Evolutionary conservation across 2,329 filamentous ascomycete genomes (phyloP).

Genomic region (Plenodomus lindquistii): DNA sequence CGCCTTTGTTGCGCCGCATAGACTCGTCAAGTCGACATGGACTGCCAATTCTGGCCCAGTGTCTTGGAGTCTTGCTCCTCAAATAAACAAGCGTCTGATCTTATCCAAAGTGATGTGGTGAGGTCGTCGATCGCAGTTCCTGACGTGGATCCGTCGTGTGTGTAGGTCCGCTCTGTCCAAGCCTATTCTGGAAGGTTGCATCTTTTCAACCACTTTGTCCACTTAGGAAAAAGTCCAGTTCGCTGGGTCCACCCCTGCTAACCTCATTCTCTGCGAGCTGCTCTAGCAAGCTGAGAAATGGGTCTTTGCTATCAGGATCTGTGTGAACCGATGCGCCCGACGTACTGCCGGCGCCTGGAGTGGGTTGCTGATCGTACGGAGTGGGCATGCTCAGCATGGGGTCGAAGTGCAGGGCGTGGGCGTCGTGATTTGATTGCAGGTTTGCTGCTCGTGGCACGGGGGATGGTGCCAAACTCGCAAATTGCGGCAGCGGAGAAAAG

Average conservation of each 20-base stretch:
- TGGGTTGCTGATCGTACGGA: conserved; percentile 49
- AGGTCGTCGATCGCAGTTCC: conserved; percentile 3
- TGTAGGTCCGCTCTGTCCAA: not conserved
- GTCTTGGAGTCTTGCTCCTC: conserved; percentile 13
- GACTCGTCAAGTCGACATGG: conserved; percentile 1
- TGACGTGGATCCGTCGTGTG: conserved; percentile 3
- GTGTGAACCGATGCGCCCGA: conserved; percentile 46
- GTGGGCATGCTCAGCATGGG: conserved; percentile 49
- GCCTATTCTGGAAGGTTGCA: conserved; percentile 4
- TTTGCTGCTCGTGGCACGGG: conserved; percentile 30
- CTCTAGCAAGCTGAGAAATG: conserved; percentile 77
- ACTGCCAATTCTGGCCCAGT: not conserved
- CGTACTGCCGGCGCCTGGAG: conserved; percentile 50
- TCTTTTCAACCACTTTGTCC: conserved; percentile 32
- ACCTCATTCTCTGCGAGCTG: conserved; percentile 83
- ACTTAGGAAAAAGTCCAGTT: conserved; percentile 76
- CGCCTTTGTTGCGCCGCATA: conserved; percentile 15
- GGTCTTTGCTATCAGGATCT: conserved; percentile 68
- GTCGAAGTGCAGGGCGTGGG: conserved; percentile 31
- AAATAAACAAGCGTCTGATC: conserved; percentile 8
- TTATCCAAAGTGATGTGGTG: conserved; percentile 1
- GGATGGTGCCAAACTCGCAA: conserved; percentile 38
- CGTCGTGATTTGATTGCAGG: conserved; percentile 21
- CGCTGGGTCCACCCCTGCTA: conserved; percentile 67
- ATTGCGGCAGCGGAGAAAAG: conserved; percentile 39